These are phyloP conservation scores for Boletales sp. DNA, from an alignment of 768 basidiomycete genomes.

Conservation along the genomic window DNA sequence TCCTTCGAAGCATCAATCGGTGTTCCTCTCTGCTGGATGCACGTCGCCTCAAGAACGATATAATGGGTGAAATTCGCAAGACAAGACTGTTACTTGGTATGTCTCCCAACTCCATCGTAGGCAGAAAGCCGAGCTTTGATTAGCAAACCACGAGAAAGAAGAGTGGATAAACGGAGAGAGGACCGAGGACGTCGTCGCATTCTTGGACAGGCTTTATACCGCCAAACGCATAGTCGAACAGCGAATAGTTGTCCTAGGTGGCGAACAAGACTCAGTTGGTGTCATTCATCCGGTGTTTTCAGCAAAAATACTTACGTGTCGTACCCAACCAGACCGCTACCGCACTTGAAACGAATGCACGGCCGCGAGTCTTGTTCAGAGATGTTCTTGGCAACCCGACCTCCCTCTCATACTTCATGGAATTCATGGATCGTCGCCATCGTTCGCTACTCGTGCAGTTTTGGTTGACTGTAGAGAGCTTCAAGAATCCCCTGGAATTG, in stretches of 20 bases:
- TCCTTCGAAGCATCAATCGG: constrained; percentile 79
- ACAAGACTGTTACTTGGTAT: constrained; percentile 72
- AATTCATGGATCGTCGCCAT: constrained; percentile 92
- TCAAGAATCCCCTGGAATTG: constrained; percentile 93
- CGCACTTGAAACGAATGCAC: constrained; percentile 40
- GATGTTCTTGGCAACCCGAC: constrained; percentile 86
- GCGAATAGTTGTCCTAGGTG: constrained; percentile 77
- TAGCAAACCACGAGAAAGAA: constrained; percentile 83
- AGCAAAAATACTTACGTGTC: not conserved
- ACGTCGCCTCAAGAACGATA: constrained; percentile 84
- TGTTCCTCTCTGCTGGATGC: constrained; percentile 86
- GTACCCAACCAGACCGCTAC: constrained; percentile 34
- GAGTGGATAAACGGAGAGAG: constrained; percentile 86
- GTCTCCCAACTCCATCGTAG: constrained; percentile 7
- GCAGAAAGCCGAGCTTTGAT: constrained; percentile 1
- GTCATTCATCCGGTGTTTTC: not conserved
- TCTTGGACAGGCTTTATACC: constrained; percentile 82
- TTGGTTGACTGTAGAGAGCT: constrained; percentile 96
- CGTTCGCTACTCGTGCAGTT: constrained; percentile 89
- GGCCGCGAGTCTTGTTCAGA: constrained; percentile 58
- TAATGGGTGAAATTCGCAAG: constrained; percentile 85
- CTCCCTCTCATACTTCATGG: constrained; percentile 94
- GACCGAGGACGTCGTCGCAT: constrained; percentile 82
- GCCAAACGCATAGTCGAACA: constrained; percentile 87
- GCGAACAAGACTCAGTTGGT: constrained; percentile 59